Conservation (phyloP, 2,329 filamentous ascomycete genomes). For the Nemania sp. region DNA sequence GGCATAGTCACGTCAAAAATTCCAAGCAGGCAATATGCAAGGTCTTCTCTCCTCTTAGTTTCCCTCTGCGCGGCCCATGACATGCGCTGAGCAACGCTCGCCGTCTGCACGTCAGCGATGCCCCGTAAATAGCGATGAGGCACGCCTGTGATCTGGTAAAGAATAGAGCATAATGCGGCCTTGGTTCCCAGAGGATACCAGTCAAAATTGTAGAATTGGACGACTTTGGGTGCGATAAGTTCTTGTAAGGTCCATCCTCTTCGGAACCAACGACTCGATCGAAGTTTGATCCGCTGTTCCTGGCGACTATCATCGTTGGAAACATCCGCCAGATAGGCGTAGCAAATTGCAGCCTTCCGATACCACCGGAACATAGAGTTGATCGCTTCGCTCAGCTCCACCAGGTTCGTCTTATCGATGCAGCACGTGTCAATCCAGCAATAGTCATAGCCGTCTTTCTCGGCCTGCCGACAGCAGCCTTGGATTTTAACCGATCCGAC, state of each 20-base stretch:
- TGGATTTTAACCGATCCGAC: conserved; percentile 9
- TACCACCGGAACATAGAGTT: conserved; percentile 33
- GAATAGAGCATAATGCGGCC: neutral
- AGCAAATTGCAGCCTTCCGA: conserved; percentile 9
- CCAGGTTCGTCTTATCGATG: conserved; percentile 21
- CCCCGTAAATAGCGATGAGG: neutral
- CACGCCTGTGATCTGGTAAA: conserved; percentile 9
- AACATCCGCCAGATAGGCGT: conserved; percentile 25
- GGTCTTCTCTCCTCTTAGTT: conserved; percentile 20
- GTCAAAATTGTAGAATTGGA: conserved; percentile 11
- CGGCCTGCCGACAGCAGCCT: conserved; percentile 10
- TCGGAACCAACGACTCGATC: conserved; percentile 18
- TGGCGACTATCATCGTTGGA: neutral
- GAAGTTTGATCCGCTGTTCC: neutral
- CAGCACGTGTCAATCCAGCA: conserved; percentile 31
- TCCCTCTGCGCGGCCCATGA: conserved; percentile 18
- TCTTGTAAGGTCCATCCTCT: conserved; percentile 26
- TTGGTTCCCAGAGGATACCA: conserved; percentile 13
- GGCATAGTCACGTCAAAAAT: conserved; percentile 26
- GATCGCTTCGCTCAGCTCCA: too few species aligned
- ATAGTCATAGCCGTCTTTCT: conserved; percentile 9
- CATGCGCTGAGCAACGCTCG: conserved; percentile 24
- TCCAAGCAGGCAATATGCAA: conserved; percentile 21
- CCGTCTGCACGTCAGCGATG: neutral
- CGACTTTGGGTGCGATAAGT: conserved; percentile 1